These are phyloP conservation scores for Brettanomyces custersianus DNA, from an alignment of 805 yeast genomes.

Conservation along the genomic window DNA sequence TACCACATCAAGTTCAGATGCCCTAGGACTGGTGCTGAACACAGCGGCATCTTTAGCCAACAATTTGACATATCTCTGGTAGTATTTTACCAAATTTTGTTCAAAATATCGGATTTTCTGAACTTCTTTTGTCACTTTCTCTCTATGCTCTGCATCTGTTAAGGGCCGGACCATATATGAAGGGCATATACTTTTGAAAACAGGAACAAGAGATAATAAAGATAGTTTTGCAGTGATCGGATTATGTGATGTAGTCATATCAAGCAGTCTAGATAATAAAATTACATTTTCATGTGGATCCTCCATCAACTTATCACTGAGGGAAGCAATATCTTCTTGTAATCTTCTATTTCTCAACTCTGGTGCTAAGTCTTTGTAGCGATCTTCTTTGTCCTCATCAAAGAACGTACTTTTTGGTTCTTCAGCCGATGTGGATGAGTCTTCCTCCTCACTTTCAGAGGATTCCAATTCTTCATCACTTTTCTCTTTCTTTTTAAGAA, in stretches of 20 bases:
- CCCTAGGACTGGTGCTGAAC: slow-evolving; percentile 22
- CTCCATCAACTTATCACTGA: slow-evolving; percentile 71
- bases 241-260: slow-evolving; percentile 61
- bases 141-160: slow-evolving; percentile 71
- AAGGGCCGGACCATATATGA: slow-evolving; percentile 80
- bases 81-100: slow-evolving; percentile 62
- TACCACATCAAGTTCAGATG: slow-evolving; percentile 27
- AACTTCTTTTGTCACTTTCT: slow-evolving; percentile 77
- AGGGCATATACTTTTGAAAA: slow-evolving; percentile 80
- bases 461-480: not conserved
- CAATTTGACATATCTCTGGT: slow-evolving; percentile 54
- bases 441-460: slow-evolving; percentile 4
- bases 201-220: slow-evolving; percentile 70
- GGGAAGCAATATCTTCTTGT: slow-evolving; percentile 76
- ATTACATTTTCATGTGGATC: slow-evolving; percentile 81
- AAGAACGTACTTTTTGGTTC: slow-evolving; percentile 6
- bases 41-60: slow-evolving; percentile 31
- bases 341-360: slow-evolving; percentile 47
- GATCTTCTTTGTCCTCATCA: slow-evolving; percentile 8
- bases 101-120: slow-evolving; percentile 72
- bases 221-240: slow-evolving; percentile 62
- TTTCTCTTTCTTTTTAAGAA: slow-evolving; percentile 25
- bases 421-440: not conserved
- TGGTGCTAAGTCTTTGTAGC: slow-evolving; percentile 38
- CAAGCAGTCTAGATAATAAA: slow-evolving; percentile 55